Base-by-base conservation (phyloP, 176 grass and related monocot genomes). In the Juncus inflexus region DNA sequence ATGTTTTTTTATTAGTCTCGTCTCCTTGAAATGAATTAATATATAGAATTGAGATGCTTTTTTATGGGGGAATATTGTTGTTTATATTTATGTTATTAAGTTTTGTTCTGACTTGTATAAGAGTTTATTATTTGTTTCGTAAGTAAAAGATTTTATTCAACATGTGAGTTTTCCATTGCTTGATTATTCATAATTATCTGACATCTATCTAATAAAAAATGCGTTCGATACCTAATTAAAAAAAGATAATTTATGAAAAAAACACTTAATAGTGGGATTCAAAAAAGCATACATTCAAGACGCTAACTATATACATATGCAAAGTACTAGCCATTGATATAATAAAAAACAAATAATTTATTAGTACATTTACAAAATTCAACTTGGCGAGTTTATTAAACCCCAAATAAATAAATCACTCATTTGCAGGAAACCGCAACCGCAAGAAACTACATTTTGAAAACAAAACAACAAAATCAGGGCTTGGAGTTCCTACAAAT, bases 1-100 rank as follows among this genome's bases (percentile, higher is more conserved):
- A 71, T 45, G 53, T 28, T n/a, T 71, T 71, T 71, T 71, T 42
- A 6, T 7, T 28, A 57, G 37, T 70, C 66, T 59, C 39, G 54
- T 71, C 35, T 58, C 42, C n/a, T 15, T 50, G 40, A 52, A 12
- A 28, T 28, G 19, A 28, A 28, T 28, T 28, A 28, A 28, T 28
- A 28, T 28, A 28, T 28, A 28, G 19, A 28, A 28, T 28, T 28
- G 19, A 28, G 19, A 28, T 28, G 19, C 19, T 28, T 28, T 28
- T 28, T 28, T 28, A 28, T 28, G 19, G 19, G 19, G 19, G 19
- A 28, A 28, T 1, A 28, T 28, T 69, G 10, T 50, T 15, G 10
- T 40, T 10, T 13, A 12, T 52, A 1, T 52, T 52, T 41, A 5
- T 65, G 19, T 28, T 28, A 28, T 28, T 28, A 28, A 28, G 19